Conservation (phyloP, 2,329 filamentous ascomycete genomes). For the Orbilia brochopaga region DNA sequence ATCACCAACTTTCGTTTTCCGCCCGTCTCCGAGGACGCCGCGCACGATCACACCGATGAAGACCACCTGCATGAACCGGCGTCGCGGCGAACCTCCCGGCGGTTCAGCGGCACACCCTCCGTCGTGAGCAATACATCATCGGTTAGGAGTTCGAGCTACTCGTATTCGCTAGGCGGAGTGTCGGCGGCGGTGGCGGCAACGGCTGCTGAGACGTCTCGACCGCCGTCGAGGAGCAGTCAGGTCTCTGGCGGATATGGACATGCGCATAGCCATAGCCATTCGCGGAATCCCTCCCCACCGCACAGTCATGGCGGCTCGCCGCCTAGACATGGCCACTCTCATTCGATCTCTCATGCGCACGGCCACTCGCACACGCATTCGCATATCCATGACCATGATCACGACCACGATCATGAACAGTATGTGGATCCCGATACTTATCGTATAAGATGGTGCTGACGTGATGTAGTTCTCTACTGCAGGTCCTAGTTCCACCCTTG, state of each 20-base stretch:
- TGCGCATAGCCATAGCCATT: slow-evolving; percentile 18
- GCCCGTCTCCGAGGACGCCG: slow-evolving; percentile 30
- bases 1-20: slow-evolving; percentile 50
- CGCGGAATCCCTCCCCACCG: slow-evolving; percentile 3
- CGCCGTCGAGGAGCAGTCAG: slow-evolving; percentile 38
- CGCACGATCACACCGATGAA: slow-evolving; percentile 47
- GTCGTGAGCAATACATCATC: background rate
- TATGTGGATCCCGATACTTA: slow-evolving; percentile 5
- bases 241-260: slow-evolving; percentile 25
- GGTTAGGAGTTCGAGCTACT: slow-evolving; percentile 18
- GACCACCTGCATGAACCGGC: slow-evolving; percentile 38
- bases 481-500: slow-evolving; percentile 25
- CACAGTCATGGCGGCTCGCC: slow-evolving; percentile 19
- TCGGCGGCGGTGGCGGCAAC: slow-evolving; percentile 30
- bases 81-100: slow-evolving; percentile 24
- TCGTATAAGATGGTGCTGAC: background rate
- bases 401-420: slow-evolving; percentile 25
- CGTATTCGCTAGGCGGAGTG: slow-evolving; percentile 26
- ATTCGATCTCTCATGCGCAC: slow-evolving; percentile 15
- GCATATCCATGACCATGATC: slow-evolving; percentile 16
- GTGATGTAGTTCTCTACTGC: slow-evolving; percentile 10
- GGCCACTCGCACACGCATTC: slow-evolving; percentile 19
- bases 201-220: slow-evolving; percentile 14
- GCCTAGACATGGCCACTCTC: slow-evolving; percentile 6
- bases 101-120: slow-evolving; percentile 25